These are phyloP conservation scores for Aspergillus egyptiacus DNA, from an alignment of 495 filamentous ascomycete species.

Conservation along the genomic window DNA sequence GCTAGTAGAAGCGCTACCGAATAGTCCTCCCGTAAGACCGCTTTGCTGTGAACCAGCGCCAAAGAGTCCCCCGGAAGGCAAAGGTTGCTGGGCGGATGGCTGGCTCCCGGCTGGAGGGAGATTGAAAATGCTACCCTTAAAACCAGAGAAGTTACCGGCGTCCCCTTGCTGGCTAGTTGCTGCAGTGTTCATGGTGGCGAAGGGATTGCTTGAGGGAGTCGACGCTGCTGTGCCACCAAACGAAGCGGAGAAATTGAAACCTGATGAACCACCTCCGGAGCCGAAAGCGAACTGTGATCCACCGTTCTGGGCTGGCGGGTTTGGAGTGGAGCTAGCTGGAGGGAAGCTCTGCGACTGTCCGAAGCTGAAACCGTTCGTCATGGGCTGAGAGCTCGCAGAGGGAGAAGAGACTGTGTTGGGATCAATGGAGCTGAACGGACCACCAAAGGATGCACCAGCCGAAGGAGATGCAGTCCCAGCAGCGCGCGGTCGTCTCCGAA, in stretches of 20 bases:
- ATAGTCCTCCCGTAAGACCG: constrained; percentile 15
- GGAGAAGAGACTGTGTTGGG: constrained; percentile 27
- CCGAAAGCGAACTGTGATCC: constrained; percentile 39
- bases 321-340: constrained; percentile 26
- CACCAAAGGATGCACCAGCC: constrained; percentile 21
- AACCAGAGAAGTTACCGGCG: constrained; percentile 22
- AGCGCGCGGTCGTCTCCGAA: constrained; percentile 28
- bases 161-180: constrained; percentile 18
- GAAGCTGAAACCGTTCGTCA: constrained; percentile 37
- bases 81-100: constrained; percentile 17
- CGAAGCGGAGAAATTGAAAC: constrained; percentile 36
- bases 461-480: constrained; percentile 18
- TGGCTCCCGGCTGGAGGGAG: constrained; percentile 19
- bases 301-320: constrained; percentile 26
- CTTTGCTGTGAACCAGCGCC: constrained; percentile 15
- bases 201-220: constrained; percentile 35
- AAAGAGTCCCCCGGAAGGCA: constrained; percentile 22
- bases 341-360: constrained; percentile 46
- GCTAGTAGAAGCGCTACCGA: constrained; percentile 21
- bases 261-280: constrained; percentile 19
- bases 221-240: constrained; percentile 19
- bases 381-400: constrained; percentile 21
- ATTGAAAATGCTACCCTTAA: constrained; percentile 33
- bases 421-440: constrained; percentile 26
- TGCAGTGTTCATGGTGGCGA: constrained; percentile 26